Base-by-base conservation (phyloP, 73 alveolate species). In the Tetrahymena thermophila region DNA sequence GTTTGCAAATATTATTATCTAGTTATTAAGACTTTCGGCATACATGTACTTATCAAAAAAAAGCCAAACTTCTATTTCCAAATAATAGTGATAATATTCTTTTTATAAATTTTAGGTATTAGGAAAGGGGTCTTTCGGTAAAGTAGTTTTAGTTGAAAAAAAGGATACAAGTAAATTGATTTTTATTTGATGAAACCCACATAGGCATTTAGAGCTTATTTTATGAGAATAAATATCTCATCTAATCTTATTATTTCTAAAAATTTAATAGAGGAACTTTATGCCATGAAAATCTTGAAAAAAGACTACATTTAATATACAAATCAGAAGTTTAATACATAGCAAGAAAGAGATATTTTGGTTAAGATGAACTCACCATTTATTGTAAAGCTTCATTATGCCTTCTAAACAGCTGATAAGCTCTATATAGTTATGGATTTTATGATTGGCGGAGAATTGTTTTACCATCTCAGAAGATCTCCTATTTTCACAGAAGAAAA, bases 41-140 rank as follows among this genome's bases (percentile, higher is more conserved):
- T 50, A 50, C 83, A 50, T 50, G 83, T 50, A 50, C 31, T 21
- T 11, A 50, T 21, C 83, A 50, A 50, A 19, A 9, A 19, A 19
- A 50, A 50, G 28, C 83, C 3, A 50, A 50, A 50, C 23, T 50
- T 50, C 15, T 50, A 2, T 50, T 50, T 1, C 83, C 5, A 50
- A 11, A 71, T 71, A 71, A 8, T 23, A 4, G n/a, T 31, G 35
- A 25, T 28, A 25, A 28, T 1, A 28, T 71, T 71, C 17, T 31
- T 28, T 71, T 71, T 7, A 28, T 71, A 23, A 9, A 1, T 7
- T 13, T n/a, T 25, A 71, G 89, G 89, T 71, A 28, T 97, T 98
- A 44, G 99, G 99, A 8, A 93, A 98, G 94, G 99, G 99, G 4
- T 95, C 99, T 9, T 98, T 98, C 94, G 99, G 99, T 35, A 98